Evolutionary conservation across 2,329 filamentous ascomycete genomes (phyloP), one percentile per base, ranked within the genome.

Genomic region (Arthrobotrys entomopaga): DNA sequence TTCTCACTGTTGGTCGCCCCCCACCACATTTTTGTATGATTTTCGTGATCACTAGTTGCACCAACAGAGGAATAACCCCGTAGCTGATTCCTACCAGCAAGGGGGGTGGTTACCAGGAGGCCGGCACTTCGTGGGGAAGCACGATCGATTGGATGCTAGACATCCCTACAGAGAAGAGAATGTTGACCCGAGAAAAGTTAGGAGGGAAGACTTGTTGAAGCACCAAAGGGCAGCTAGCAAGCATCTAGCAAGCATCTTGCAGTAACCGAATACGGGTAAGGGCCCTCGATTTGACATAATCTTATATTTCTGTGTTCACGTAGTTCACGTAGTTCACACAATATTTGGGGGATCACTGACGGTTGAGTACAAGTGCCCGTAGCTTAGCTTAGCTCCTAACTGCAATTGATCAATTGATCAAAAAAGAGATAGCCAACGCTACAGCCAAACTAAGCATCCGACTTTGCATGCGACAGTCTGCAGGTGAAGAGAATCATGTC

Each of bases 331-430:
- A 34, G 29, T 34, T 34, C 29, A 34, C 29, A 10, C n/a, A n/a
- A n/a, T n/a, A 34, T 29, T 15, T 53, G 22, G 67, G 60, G 50
- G 69, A 73, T 73, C 63, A 20, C 53, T 59, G 34, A 67, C 70
- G n/a, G 42, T 46, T 40, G 46, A 54, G 50, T 52, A 59, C 70
- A 74, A 74, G 70, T 74, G 63, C 63, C 70, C 70, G 63, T 57
- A 74, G 70, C 59, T 64, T 59, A 65, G 57, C 29, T 74, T 26
- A 38, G 49, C 54, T 59, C 38, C 19, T 29, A 54, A 49, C 46
- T 67, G 61, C 50, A 38, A 57, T 24, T 50, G 46, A 38, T 60
- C 50, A 38, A 57, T 24, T 50, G 46, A 38, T 60, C 54, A 43
- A 67, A 49, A 69, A 6, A 46, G 5, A 46, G n/a, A 10, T 26